Conservation (phyloP, 2,329 filamentous ascomycete genomes). For the Aspergillus novoparasiticus region DNA sequence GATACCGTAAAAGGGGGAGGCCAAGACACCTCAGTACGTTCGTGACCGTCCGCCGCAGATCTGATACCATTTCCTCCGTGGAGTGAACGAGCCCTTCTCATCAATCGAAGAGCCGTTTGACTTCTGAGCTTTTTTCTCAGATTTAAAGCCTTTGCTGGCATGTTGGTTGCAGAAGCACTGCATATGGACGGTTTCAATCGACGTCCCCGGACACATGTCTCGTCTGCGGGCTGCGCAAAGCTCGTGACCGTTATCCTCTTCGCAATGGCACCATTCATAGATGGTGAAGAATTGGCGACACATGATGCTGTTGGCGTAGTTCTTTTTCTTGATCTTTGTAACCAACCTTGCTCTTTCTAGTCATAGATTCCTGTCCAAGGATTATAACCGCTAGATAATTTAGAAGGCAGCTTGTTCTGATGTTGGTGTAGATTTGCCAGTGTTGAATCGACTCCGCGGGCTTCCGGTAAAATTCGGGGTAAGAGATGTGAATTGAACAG, state of each 20-base stretch:
- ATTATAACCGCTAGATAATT: neutral
- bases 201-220: conserved; percentile 33
- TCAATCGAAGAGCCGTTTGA: conserved; percentile 10
- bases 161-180: conserved; percentile 43
- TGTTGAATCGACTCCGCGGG: conserved; percentile 16
- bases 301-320: conserved; percentile 25
- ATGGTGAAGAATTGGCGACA: conserved; percentile 41
- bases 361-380: neutral
- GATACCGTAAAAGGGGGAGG: neutral
- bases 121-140: conserved; percentile 34
- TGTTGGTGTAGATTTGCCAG: conserved; percentile 6
- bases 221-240: conserved; percentile 31
- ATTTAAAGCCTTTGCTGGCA: conserved; percentile 35
- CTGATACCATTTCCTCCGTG: conserved; percentile 35
- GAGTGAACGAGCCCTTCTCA: conserved; percentile 28
- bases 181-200: conserved; percentile 41
- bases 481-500: neutral
- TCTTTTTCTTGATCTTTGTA: neutral
- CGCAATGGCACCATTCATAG: conserved; percentile 43
- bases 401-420: neutral
- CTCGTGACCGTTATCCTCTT: conserved; percentile 37
- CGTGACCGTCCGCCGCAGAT: conserved; percentile 30
- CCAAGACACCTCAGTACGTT: conserved; percentile 12
- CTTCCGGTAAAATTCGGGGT: conserved; percentile 17
- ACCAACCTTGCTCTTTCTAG: neutral